These are phyloP conservation scores for Mallotus repandus DNA, from an alignment of 441 rosid genomes.

Conservation along the genomic window DNA sequence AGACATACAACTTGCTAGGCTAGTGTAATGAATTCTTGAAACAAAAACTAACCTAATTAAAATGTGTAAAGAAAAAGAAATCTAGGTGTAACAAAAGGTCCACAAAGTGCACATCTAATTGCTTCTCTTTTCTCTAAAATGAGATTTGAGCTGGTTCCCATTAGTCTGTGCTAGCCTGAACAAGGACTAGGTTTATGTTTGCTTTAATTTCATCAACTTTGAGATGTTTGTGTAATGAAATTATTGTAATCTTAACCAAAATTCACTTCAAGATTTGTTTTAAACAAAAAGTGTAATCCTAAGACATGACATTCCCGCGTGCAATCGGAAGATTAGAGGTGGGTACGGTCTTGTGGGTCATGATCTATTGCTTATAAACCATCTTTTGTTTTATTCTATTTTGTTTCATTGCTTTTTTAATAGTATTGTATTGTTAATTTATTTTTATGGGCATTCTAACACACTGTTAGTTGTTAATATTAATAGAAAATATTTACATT, in stretches of 20 bases:
- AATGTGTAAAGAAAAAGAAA: background rate
- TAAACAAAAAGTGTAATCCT: conserved; percentile 7
- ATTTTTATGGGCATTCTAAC: too few relatives aligned
- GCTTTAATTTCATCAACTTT: background rate
- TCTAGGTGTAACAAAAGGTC: background rate
- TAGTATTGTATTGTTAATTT: too few relatives aligned
- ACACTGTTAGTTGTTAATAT: too few relatives aligned
- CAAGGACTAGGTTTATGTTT: background rate
- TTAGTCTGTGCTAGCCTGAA: background rate
- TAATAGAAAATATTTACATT: too few relatives aligned
- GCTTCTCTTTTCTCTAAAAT: background rate
- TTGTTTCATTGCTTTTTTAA: too few relatives aligned
- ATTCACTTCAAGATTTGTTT: conserved; percentile 4
- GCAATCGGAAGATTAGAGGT: conserved; percentile 12
- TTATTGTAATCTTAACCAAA: conserved; percentile 8
- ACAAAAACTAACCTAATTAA: background rate
- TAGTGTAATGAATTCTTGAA: background rate
- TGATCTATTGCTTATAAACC: background rate
- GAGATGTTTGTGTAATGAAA: background rate
- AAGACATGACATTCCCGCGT: conserved; percentile 36
- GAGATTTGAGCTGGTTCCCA: conserved; percentile 32
- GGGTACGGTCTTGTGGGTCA: conserved; percentile 16
- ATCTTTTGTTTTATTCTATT: background rate
- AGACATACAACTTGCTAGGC: background rate
- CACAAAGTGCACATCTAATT: conserved; percentile 4